These are phyloP conservation scores for Daldinia sp. DNA, from an alignment of 2,329 filamentous ascomycete genomes.

Conservation along the genomic window DNA sequence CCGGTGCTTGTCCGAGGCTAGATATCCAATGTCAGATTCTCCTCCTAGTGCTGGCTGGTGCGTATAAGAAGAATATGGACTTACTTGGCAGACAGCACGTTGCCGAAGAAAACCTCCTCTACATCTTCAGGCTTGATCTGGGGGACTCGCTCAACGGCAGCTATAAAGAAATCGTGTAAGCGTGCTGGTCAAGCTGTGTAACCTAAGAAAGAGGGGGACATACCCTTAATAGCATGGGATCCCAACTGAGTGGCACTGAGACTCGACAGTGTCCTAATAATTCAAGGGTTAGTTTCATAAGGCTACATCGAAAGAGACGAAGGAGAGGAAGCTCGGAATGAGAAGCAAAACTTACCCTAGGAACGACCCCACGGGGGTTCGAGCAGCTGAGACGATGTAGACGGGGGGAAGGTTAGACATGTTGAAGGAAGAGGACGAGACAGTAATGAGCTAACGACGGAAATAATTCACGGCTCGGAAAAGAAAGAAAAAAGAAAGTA, in stretches of 20 bases:
- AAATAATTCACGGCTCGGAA: slow-evolving; percentile 6
- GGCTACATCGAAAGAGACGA: slow-evolving; percentile 2
- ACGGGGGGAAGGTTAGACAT: slow-evolving; percentile 89
- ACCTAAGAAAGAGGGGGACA: slow-evolving; percentile 38
- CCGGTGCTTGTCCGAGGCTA: slow-evolving; percentile 95
- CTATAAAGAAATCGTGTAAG: slow-evolving; percentile 53
- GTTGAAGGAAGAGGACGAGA: slow-evolving; percentile 50
- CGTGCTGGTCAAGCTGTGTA: neutral
- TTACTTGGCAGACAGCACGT: slow-evolving; percentile 96
- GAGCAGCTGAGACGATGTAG: slow-evolving; percentile 92
- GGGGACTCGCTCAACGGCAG: slow-evolving; percentile 85
- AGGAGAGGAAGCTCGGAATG: slow-evolving; percentile 24
- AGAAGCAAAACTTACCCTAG: slow-evolving; percentile 74
- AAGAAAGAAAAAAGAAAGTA: slow-evolving; percentile 24
- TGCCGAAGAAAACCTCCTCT: slow-evolving; percentile 97
- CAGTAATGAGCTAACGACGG: slow-evolving; percentile 20
- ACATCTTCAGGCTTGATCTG: slow-evolving; percentile 90
- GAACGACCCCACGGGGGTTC: slow-evolving; percentile 94
- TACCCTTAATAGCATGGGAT: slow-evolving; percentile 92
- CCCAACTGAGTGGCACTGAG: slow-evolving; percentile 89
- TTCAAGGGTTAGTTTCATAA: slow-evolving; percentile 38
- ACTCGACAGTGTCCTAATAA: slow-evolving; percentile 83
- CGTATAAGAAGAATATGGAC: slow-evolving; percentile 44
- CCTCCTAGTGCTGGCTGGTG: slow-evolving; percentile 17
- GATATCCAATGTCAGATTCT: slow-evolving; percentile 39